A percentile compares a stretch with the other conserved stretches of the same genome.
phyloP scores from a whole-genome alignment of 2,329 filamentous ascomycete genomes.

The Sarocladiaceae sp. region DNA sequence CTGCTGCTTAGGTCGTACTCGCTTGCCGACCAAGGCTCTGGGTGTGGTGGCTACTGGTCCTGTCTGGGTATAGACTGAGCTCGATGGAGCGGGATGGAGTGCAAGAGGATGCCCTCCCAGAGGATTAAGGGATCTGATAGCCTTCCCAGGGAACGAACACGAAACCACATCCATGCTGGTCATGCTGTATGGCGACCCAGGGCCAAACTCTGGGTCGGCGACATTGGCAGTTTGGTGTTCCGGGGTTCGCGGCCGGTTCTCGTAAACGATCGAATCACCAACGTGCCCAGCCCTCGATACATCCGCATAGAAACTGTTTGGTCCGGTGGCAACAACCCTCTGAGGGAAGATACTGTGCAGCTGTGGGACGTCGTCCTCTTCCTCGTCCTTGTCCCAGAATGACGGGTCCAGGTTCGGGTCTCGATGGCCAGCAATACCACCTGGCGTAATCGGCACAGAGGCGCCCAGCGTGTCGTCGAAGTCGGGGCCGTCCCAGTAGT shows the following conservation, averaged over 20 bases:
- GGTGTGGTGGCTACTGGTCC: conserved; percentile 53
- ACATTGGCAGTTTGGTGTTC: conserved; percentile 26
- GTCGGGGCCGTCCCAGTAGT: conserved; percentile 79
- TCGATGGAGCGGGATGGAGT: conserved; percentile 51
- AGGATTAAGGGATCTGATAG: conserved; percentile 31
- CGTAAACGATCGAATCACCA: conserved; percentile 37
- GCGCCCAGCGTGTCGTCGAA: conserved; percentile 55
- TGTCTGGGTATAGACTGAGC: conserved; percentile 37
- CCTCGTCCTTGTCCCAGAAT: conserved; percentile 42
- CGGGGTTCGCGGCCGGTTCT: conserved; percentile 41
- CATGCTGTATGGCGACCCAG: conserved; percentile 48
- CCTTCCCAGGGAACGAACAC: conserved; percentile 56
- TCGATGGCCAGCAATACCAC: conserved; percentile 61
- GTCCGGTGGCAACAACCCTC: conserved; percentile 1
- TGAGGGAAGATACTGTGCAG: conserved; percentile 33
- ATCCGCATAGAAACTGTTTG: conserved; percentile 38
- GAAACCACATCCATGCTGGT: conserved; percentile 56
- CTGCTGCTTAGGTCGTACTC: conserved; percentile 47
- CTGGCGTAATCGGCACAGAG: conserved; percentile 65
- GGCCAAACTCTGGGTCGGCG: conserved; percentile 15
- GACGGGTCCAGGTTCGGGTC: conserved; percentile 48
- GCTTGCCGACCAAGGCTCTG: conserved; percentile 51
- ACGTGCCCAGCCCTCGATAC: conserved; percentile 40
- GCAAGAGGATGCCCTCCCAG: conserved; percentile 37
- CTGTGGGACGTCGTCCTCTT: conserved; percentile 37